A percentile compares a stretch with the other conserved stretches of the same genome.
Conservation (phyloP, 2,329 filamentous ascomycete genomes). For the Dactylellina leptospora region DNA sequence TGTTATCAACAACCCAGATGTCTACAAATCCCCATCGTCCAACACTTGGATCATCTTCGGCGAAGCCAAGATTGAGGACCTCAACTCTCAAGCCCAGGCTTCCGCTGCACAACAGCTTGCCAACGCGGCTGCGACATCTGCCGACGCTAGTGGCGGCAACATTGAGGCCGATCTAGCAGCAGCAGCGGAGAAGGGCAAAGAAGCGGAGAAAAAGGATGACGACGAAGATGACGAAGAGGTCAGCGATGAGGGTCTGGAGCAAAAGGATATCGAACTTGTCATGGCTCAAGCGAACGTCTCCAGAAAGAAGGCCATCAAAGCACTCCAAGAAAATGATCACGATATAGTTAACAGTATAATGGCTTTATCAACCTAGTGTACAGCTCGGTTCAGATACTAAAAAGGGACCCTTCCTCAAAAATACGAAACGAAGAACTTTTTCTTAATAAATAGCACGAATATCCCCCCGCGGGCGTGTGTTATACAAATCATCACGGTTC, state of each 20-base stretch:
- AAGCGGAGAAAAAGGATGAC: slow-evolving; percentile 72
- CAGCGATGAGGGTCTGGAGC: slow-evolving; percentile 90
- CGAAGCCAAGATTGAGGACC: slow-evolving; percentile 99
- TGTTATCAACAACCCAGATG: slow-evolving; percentile 99
- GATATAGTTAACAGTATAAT: slow-evolving; percentile 99
- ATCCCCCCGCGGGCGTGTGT: too few relatives aligned
- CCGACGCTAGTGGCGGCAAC: slow-evolving; percentile 76
- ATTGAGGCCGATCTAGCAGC: slow-evolving; percentile 68
- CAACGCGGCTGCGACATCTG: slow-evolving; percentile 69
- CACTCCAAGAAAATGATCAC: slow-evolving; percentile 98
- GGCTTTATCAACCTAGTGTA: slow-evolving; percentile 70
- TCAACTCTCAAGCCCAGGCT: slow-evolving; percentile 97
- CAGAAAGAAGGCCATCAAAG: slow-evolving; percentile 98
- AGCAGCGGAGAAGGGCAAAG: slow-evolving; percentile 75
- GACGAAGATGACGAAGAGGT: slow-evolving; percentile 95
- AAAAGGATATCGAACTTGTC: slow-evolving; percentile 99
- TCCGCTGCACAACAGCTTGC: slow-evolving; percentile 93
- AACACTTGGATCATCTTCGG: slow-evolving; percentile 98
- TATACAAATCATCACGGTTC: too few relatives aligned
- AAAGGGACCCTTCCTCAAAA: too few relatives aligned
- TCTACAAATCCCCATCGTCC: slow-evolving; percentile 99
- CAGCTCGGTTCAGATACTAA: background rate
- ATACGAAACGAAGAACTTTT: too few relatives aligned
- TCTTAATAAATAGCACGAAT: too few relatives aligned
- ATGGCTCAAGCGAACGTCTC: slow-evolving; percentile 89